Evolutionary conservation across 1,284 basidiomycete genomes (phyloP).

Genomic region (Moesziomyces sp.): DNA sequence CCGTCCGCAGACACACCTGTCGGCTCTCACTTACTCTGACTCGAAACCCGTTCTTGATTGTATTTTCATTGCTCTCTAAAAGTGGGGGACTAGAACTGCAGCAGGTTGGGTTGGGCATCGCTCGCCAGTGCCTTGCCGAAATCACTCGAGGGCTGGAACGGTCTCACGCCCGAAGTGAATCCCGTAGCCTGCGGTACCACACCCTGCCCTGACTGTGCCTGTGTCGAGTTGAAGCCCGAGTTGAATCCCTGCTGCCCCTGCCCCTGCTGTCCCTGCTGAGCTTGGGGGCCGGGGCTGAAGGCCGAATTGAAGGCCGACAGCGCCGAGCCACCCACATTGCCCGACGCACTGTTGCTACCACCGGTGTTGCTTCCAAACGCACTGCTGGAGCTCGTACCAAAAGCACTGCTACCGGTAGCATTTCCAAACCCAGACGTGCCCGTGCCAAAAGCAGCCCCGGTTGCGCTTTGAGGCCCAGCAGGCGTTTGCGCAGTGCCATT

Average conservation of each 20-base stretch:
- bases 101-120: conserved; percentile 28
- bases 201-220: conserved; percentile 6
- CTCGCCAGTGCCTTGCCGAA: conserved; percentile 51
- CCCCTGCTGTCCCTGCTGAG: neutral
- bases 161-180: conserved; percentile 53
- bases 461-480: too few relatives aligned
- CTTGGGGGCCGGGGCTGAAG: too few relatives aligned
- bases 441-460: too few relatives aligned
- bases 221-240: neutral
- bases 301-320: conserved; percentile 21
- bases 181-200: conserved; percentile 54
- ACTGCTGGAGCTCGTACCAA: conserved; percentile 7
- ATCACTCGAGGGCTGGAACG: conserved; percentile 61
- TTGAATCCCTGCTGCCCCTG: conserved; percentile 10
- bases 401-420: too few relatives aligned
- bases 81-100: conserved; percentile 18
- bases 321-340: conserved; percentile 12
- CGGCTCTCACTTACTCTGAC: too few relatives aligned
- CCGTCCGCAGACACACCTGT: too few relatives aligned
- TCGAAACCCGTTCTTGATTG: too few relatives aligned
- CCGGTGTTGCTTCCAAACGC: conserved; percentile 2
- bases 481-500: too few relatives aligned
- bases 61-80: too few relatives aligned
- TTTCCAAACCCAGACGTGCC: too few relatives aligned
- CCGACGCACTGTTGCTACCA: neutral